Evolutionary conservation across 495 filamentous ascomycete genomes (phyloP), one percentile per base, ranked within the genome.

Genomic region (Niebla homalea): DNA sequence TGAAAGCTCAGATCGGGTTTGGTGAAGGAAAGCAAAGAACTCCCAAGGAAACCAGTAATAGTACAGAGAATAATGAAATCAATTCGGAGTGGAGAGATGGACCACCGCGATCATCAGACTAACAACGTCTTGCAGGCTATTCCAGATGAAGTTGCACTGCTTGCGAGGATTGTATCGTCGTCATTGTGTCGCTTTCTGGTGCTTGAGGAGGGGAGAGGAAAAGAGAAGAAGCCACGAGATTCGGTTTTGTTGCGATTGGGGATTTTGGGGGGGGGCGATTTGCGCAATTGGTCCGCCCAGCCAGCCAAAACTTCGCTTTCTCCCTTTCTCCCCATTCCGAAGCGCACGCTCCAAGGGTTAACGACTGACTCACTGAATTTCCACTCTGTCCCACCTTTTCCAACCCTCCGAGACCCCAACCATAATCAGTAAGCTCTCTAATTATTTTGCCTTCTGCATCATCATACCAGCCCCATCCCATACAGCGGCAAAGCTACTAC

Each of bases 51-150:
- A 25, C 15, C 4, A 12, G 20, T 36, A 48, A 36, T 57, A 55
- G 47, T 57, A 57, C 48, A 48, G 22, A 8, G 20, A 29, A 16
- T 36, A 16, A 18, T 16, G 36, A 48, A 26, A 35, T 35, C 45
- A 22, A 6, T 12, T 4, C 20, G 36, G 54, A 57, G 54, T 46
- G 54, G 54, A 57, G 53, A 56, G 37, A 14, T 35, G 36, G 43
- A 39, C n/a, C 11, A 26, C 29, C 15, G 40, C 29, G 49, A 43
- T 46, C 53, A 52, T 46, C 38, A 39, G 37, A 48, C 43, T 15
- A 16, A 25, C 26, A 18, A 16, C 8, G 19, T 16, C 32, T 36
- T 26, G 36, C 25, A 48, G 45, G 45, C 45, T 48, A 48, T 36
- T 36, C 32, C 45, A 48, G 45, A 11, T 48, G 45, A 37, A 48